These are phyloP conservation scores for Solanum infundibuliforme DNA, from an alignment of 257 asterid genomes.

Conservation along the genomic window DNA sequence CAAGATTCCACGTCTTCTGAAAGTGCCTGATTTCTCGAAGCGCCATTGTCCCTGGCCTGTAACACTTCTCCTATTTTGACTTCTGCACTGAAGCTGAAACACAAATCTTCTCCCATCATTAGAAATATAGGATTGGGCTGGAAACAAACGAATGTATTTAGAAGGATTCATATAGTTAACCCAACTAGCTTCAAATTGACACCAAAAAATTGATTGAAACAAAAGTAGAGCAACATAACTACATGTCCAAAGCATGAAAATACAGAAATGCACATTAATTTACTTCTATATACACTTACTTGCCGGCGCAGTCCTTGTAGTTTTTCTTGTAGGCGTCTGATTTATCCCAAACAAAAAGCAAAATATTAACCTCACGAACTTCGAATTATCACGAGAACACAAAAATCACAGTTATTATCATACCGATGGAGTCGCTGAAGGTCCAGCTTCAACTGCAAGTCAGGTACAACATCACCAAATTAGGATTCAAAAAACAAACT, in stretches of 20 bases:
- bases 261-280: constrained; percentile 1
- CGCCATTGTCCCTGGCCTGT: constrained; percentile 61
- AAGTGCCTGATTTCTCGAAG: constrained; percentile 72
- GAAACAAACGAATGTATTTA: not conserved
- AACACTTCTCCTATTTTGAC: constrained; percentile 19
- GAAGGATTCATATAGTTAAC: not conserved
- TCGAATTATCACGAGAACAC: not conserved
- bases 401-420: not conserved
- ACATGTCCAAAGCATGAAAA: not conserved
- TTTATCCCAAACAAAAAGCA: not conserved
- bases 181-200: not conserved
- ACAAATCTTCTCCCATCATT: constrained; percentile 7
- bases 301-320: constrained; percentile 13
- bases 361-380: not conserved
- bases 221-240: not conserved
- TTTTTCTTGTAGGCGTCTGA: constrained; percentile 23
- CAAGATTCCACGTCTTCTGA: constrained; percentile 51
- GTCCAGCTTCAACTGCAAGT: constrained; percentile 15
- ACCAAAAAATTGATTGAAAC: not conserved
- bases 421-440: constrained; percentile 19
- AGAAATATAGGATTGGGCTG: not conserved
- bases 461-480: not conserved
- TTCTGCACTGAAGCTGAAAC: constrained; percentile 2
- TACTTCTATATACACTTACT: constrained; percentile 4
- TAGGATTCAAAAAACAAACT: constrained; percentile 21